Conservation (phyloP, 164 flowering plant genomes). For the Annona cherimola region DNA sequence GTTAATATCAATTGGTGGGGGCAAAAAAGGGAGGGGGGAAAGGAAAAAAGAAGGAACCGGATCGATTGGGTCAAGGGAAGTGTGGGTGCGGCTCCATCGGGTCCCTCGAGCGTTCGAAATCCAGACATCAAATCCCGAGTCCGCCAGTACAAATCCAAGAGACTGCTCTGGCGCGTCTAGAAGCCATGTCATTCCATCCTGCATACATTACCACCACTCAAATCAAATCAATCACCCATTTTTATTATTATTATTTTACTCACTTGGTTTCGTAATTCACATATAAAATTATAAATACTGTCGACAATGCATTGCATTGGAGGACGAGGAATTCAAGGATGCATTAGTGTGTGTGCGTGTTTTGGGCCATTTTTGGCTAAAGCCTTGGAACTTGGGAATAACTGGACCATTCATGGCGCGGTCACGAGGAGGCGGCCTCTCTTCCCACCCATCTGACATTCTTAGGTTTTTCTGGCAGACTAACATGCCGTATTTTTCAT, state of each 20-base stretch:
- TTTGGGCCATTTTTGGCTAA: no score
- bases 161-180: slow-evolving; percentile 46
- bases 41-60: slow-evolving; percentile 22
- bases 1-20: no score
- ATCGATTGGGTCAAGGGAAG: slow-evolving; percentile 25
- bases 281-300: neutral
- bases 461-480: no score
- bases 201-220: slow-evolving; percentile 4
- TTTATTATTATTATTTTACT: neutral
- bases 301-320: no score
- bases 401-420: no score
- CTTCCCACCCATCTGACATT: no score
- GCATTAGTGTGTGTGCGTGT: no score
- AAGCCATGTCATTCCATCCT: slow-evolving; percentile 77
- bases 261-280: neutral
- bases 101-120: slow-evolving; percentile 71
- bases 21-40: neutral
- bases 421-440: no score
- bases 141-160: slow-evolving; percentile 59
- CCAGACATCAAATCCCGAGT: slow-evolving; percentile 75
- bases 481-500: no score
- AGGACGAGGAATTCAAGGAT: no score
- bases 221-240: neutral
- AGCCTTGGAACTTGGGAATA: no score
- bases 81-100: slow-evolving; percentile 46